Evolutionary conservation across 2,329 filamentous ascomycete genomes (phyloP).

Genomic region (Apiospora pterosperma): DNA sequence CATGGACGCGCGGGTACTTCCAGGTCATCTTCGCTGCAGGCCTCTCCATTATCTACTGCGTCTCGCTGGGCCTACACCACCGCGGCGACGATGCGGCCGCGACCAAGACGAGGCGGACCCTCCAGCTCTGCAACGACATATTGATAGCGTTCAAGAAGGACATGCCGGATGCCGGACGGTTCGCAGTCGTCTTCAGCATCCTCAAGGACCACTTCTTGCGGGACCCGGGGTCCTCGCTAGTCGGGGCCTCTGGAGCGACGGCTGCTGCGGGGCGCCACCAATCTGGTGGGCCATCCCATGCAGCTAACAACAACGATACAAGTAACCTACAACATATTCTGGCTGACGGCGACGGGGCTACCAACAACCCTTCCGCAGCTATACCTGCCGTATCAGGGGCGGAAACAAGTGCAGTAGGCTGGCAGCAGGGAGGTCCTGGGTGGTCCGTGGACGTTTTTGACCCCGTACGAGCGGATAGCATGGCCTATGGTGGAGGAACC

Average conservation of each 20-base stretch:
- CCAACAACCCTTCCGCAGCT: neutral
- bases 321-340: neutral
- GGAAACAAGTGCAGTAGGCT: neutral
- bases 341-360: neutral
- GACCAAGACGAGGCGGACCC: neutral
- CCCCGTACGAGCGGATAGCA: neutral
- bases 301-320: neutral
- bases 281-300: neutral
- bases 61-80: slow-evolving; percentile 10
- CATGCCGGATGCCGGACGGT: neutral
- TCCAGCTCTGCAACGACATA: neutral
- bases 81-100: neutral
- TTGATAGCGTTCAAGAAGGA: neutral
- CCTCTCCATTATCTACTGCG: slow-evolving; percentile 31
- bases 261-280: neutral
- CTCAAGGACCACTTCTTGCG: neutral
- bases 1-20: slow-evolving; percentile 44
- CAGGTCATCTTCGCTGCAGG: slow-evolving; percentile 44
- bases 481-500: neutral
- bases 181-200: neutral
- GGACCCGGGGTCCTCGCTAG: neutral
- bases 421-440: neutral
- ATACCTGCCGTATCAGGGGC: neutral
- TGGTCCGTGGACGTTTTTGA: neutral
- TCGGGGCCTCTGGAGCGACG: neutral